Base-by-base conservation (phyloP, 441 rosid genomes). In the Lepidium campestre region DNA sequence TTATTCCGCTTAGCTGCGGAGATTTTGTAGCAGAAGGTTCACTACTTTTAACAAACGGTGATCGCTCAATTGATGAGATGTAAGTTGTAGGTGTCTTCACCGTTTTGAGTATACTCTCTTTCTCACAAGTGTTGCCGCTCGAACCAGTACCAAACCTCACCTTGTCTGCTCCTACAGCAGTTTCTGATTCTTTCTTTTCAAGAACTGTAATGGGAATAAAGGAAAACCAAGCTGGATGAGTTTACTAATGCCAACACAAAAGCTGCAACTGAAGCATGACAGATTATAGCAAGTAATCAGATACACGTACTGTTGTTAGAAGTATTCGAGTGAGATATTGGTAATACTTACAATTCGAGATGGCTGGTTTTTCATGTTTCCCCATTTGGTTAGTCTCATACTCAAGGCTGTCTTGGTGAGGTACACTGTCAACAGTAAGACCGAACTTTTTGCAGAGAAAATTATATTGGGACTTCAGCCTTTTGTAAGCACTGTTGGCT, bases 401-500 rank as follows among this genome's bases (percentile, higher is more conserved):
- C 46, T 77, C 83, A 69, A 73, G 63, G 48, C 71, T 80, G 70
- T 49, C 44, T 47, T 63, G 73, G 6, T 56, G 69, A 41, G 57
- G 62, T 80, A 77, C 75, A 62, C 80, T 81, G 57, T 85, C 90
- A 10, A 67, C 57, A 31, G 81, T 78, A 68, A 84, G 85, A 42
- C 89, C 90, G 23, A 18, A 68, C 82, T 62, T 89, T 67, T 67
- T 31, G 39, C 77, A 58, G 58, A 94, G 90, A 71, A 36, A 94
- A 32, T 48, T 81, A 77, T 89, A 77, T 46, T 91, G 92, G 55
- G 93, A 86, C 74, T 82, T 89, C 49, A 88, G 71, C 60, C 73
- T 85, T 52, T 89, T 89, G 85, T 81, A 88, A 20, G 71, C 61
- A 71, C 64, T 83, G 54, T 64, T 0, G 12, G 76, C n/a, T 20